Evolutionary conservation across 306 rosid species (phyloP).

Genomic region (Vigna angularis): DNA sequence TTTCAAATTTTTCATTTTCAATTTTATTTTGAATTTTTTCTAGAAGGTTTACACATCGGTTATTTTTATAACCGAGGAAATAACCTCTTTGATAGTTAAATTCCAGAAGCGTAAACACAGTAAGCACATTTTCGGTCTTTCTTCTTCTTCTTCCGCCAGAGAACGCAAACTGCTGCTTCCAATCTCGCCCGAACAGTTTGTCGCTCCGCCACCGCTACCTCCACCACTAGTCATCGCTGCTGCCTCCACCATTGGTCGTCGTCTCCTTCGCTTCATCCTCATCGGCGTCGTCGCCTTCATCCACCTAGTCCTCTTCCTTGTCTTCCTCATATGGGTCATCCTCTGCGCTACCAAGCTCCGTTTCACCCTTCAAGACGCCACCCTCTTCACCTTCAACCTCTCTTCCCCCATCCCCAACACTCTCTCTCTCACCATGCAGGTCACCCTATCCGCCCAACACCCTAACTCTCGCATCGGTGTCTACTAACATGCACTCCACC

Average conservation of each 20-base stretch:
- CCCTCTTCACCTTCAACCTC: conserved; percentile 65
- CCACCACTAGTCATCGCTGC: conserved; percentile 28
- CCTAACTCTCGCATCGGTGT: too few species aligned
- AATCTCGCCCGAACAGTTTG: too few species aligned
- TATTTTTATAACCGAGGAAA: too few species aligned
- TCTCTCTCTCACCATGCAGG: conserved; percentile 57
- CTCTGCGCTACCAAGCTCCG: conserved; percentile 66
- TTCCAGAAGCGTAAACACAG: too few species aligned
- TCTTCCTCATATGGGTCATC: conserved; percentile 65
- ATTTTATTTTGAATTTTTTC: too few species aligned
- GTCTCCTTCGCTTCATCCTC: conserved; percentile 43
- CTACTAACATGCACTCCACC: too few species aligned
- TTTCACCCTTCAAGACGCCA: conserved; percentile 73
- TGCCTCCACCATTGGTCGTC: conserved; percentile 40
- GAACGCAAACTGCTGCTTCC: too few species aligned
- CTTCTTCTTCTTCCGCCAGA: too few species aligned
- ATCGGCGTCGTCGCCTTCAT: background rate
- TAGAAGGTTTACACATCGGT: too few species aligned
- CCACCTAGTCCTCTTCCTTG: conserved; percentile 40
- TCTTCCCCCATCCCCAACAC: conserved; percentile 51
- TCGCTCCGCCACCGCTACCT: conserved; percentile 3
- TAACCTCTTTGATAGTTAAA: too few species aligned
- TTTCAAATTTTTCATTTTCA: too few species aligned
- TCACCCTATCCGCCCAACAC: conserved; percentile 42
- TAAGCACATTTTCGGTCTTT: too few species aligned